Conservation (phyloP, 148 eudicot species). For the Polygonum aviculare region DNA sequence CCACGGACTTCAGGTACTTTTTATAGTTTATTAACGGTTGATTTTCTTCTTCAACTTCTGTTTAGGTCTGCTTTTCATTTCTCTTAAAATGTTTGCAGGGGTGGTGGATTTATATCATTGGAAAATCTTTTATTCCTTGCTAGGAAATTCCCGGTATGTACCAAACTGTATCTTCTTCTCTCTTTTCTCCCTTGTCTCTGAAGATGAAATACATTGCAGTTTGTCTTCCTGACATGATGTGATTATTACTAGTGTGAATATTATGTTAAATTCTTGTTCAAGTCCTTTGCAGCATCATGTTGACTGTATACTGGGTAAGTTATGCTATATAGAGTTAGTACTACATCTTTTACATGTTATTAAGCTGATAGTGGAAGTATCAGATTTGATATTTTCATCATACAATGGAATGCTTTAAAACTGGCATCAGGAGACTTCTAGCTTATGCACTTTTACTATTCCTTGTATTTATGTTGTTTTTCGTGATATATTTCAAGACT, state of each 20-base stretch:
- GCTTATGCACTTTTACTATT: neutral
- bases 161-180: constrained; percentile 1
- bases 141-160: constrained; percentile 69
- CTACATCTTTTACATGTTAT: neutral
- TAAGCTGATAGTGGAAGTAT: neutral
- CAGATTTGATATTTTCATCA: neutral
- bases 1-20: constrained; percentile 83
- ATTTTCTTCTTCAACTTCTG: neutral
- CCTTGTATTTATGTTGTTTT: neutral
- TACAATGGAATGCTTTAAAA: neutral
- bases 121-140: constrained; percentile 85
- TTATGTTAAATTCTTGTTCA: neutral
- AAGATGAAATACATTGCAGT: neutral
- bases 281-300: neutral
- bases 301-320: neutral
- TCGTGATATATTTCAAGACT: neutral
- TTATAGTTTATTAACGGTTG: neutral
- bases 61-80: constrained; percentile 10
- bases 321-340: neutral
- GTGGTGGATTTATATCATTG: constrained; percentile 93
- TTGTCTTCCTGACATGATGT: neutral
- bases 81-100: constrained; percentile 37
- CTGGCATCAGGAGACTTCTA: neutral
- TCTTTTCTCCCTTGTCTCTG: constrained; percentile 1
- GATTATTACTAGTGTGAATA: neutral